Evolutionary conservation across 2,329 filamentous ascomycete genomes (phyloP), one percentile per base, ranked within the genome.

Genomic region (Rutstroemia sp.): DNA sequence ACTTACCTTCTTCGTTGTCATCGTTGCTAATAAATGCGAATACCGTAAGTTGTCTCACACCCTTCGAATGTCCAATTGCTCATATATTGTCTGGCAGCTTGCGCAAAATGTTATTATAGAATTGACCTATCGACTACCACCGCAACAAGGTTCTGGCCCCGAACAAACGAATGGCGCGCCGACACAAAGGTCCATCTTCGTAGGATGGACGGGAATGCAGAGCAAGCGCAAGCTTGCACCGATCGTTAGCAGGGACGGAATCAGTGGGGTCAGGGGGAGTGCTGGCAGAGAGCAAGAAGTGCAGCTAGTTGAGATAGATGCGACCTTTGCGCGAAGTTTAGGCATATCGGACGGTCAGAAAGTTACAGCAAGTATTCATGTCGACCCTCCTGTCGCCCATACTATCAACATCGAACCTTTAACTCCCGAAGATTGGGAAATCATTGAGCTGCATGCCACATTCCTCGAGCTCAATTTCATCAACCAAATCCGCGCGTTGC

Each of bases 191-290:
- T 95, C 89, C 48, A 78, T 95, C 65, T 99, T 88, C 70, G 78
- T 95, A 58, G 94, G 94, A 70, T 99, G 94, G 94, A 96, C 94
- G 10, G 94, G 94, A 65, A 95, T 99, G 89, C 88, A 91, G 62
- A 96, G 92, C 76, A 95, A 92, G 78, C 84, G 89, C 68, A 88
- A 84, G 70, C 75, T 88, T 63, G 82, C 85, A 12, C 82, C 89
- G 0, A 79, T 92, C 27, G 83, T 94, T 27, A 80, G 82, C 56
- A 83, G 86, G 63, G 88, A 94, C 68, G 87, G 89, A 0, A 79
- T 91, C 64, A 81, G 75, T 63, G 78, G 80, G 21, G 74, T 75
- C 37, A 77, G 83, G 60, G 78, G 78, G 30, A 77, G 76, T n/a
- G 75, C 77, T 19, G 72, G 73, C 12, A 79, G 84, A 66, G 89